Evolutionary conservation across 352 stramenopile species (phyloP).

Genomic region (Globisporangium abappressorium): DNA sequence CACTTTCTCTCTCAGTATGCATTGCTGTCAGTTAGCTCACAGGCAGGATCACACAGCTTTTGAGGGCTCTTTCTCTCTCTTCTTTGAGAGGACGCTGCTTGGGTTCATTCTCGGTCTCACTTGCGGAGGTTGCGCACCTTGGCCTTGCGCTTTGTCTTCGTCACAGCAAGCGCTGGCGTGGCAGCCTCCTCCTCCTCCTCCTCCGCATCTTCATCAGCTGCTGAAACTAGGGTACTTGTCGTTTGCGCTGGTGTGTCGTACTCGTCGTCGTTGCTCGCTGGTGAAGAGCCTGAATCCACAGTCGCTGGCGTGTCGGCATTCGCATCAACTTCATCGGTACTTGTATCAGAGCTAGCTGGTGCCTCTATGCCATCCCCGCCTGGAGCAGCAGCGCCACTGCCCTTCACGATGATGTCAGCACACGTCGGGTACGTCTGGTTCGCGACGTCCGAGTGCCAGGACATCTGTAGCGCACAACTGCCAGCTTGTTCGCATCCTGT

Average conservation of each 20-base stretch:
- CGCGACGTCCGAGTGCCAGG: conserved; percentile 57
- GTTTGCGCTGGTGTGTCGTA: background rate
- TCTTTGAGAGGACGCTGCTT: too few relatives aligned
- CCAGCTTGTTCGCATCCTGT: conserved; percentile 38
- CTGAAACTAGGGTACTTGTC: background rate
- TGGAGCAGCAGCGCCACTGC: background rate
- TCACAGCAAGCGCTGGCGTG: background rate
- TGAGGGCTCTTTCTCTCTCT: background rate
- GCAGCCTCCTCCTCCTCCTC: background rate
- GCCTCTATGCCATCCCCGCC: background rate
- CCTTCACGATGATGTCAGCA: conserved; percentile 10
- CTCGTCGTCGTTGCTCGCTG: background rate
- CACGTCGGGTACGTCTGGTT: conserved; percentile 64
- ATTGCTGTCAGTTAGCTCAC: too few relatives aligned
- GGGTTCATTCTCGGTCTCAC: background rate
- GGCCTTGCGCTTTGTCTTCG: conserved; percentile 11
- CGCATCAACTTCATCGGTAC: background rate
- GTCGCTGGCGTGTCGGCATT: background rate
- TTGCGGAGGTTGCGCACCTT: conserved; percentile 3
- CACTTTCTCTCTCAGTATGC: too few relatives aligned
- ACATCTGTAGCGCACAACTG: conserved; percentile 56
- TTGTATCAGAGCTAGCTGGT: background rate
- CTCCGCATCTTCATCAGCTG: background rate
- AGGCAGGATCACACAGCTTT: background rate
- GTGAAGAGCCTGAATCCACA: background rate